These are phyloP conservation scores for Mytilinidion resinicola DNA, from an alignment of 495 filamentous ascomycete genomes.

Conservation along the genomic window DNA sequence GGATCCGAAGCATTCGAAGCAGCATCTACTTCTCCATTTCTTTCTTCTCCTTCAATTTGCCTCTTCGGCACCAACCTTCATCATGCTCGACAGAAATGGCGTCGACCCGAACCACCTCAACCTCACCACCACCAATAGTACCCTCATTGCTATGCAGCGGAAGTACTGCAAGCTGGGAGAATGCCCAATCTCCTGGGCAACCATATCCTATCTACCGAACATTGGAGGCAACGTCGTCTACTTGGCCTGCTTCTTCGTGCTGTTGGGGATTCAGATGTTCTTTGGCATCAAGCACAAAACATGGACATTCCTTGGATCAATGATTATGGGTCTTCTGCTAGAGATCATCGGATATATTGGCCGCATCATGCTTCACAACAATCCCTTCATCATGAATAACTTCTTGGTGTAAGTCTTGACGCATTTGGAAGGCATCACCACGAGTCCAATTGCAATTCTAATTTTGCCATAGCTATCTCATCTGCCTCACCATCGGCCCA, in stretches of 20 bases:
- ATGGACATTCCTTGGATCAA: constrained; percentile 39
- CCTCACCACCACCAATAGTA: constrained; percentile 13
- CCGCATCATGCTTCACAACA: constrained; percentile 34
- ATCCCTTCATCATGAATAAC: constrained; percentile 35
- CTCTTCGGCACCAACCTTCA: background rate
- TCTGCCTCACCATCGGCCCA: constrained; percentile 58
- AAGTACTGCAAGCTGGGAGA: background rate
- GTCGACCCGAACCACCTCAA: constrained; percentile 18
- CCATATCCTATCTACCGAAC: constrained; percentile 35
- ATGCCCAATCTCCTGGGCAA: constrained; percentile 20
- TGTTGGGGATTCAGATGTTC: constrained; percentile 31
- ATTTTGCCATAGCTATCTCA: constrained; percentile 43
- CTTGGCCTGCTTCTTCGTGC: constrained; percentile 34
- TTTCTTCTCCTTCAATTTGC: background rate
- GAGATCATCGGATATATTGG: constrained; percentile 44
- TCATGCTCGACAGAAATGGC: constrained; percentile 8
- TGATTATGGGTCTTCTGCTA: constrained; percentile 34
- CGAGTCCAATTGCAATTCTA: background rate
- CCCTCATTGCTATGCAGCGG: constrained; percentile 11
- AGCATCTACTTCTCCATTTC: background rate
- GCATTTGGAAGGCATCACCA: background rate
- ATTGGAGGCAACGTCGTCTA: constrained; percentile 39
- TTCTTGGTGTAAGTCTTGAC: constrained; percentile 31
- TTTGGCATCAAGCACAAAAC: constrained; percentile 40
- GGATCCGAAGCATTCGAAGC: too few species aligned